phyloP scores from a whole-genome alignment of 106 monocot genomes.

The Dioscorea alata region DNA sequence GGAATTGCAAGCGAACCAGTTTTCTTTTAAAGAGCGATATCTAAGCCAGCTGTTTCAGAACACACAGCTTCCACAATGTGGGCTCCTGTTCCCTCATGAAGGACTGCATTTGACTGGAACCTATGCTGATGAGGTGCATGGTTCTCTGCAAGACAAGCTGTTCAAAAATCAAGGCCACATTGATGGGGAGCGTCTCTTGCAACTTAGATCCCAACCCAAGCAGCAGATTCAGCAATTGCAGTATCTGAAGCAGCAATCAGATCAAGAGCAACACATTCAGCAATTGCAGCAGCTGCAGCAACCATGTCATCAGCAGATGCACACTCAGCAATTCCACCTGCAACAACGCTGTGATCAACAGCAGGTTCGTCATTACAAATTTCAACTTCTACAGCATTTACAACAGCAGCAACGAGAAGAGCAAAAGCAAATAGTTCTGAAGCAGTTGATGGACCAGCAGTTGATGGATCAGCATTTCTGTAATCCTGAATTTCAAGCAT shows the following conservation, averaged over 20 bases:
- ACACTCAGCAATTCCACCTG: background rate
- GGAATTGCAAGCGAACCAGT: conserved; percentile 36
- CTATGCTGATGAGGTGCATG: conserved; percentile 30
- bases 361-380: background rate
- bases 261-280: background rate
- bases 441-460: conserved; percentile 67
- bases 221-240: conserved; percentile 22
- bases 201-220: conserved; percentile 43
- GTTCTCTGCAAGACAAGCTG: conserved; percentile 28
- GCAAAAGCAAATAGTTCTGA: conserved; percentile 57
- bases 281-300: background rate
- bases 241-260: conserved; percentile 9
- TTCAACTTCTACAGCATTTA: background rate
- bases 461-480: conserved; percentile 56
- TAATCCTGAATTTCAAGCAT: conserved; percentile 7
- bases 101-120: conserved; percentile 31
- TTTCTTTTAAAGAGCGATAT: conserved; percentile 52
- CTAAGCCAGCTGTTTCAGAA: conserved; percentile 59
- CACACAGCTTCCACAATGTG: conserved; percentile 45
- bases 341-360: background rate
- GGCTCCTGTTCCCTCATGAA: conserved; percentile 26
- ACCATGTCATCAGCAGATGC: background rate
- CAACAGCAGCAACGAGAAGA: conserved; percentile 7
- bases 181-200: conserved; percentile 48
- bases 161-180: conserved; percentile 27